These are phyloP conservation scores for Ogataea saltuana DNA, from an alignment of 805 yeast species.

Conservation along the genomic window DNA sequence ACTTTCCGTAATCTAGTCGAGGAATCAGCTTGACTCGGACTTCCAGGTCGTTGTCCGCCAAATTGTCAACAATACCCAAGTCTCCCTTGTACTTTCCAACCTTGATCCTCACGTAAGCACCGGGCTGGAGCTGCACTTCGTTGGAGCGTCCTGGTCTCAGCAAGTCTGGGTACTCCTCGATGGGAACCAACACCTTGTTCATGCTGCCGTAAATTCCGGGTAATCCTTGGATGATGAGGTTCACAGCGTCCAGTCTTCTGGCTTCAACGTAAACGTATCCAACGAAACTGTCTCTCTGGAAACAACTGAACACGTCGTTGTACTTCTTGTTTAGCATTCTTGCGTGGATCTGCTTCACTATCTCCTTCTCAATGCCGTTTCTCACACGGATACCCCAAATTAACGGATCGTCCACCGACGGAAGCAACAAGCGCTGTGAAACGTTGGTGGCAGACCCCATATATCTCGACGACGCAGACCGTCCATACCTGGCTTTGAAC, in stretches of 20 bases:
- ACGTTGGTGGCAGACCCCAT: constrained; percentile 84
- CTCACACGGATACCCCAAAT: constrained; percentile 95
- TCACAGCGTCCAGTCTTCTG: constrained; percentile 87
- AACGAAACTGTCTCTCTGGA: constrained; percentile 89
- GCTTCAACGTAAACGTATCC: constrained; percentile 96
- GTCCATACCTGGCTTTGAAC: constrained; percentile 88
- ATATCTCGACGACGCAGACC: constrained; percentile 75
- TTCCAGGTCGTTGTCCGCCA: constrained; percentile 93
- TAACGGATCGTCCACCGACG: constrained; percentile 94
- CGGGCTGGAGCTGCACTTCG: constrained; percentile 87
- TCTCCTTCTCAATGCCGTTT: constrained; percentile 89
- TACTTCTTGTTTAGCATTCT: constrained; percentile 77
- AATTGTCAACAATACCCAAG: constrained; percentile 87
- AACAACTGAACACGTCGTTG: constrained; percentile 83
- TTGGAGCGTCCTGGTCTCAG: constrained; percentile 85
- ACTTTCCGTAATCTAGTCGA: constrained; percentile 85
- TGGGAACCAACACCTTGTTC: constrained; percentile 86
- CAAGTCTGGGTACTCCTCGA: constrained; percentile 91
- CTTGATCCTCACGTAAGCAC: constrained; percentile 86
- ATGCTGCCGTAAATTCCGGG: constrained; percentile 68
- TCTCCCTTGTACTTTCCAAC: constrained; percentile 93
- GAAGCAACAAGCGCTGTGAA: constrained; percentile 89
- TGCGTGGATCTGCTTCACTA: constrained; percentile 80
- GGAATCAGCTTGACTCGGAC: constrained; percentile 94
- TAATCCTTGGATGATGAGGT: constrained; percentile 83